phyloP scores from a whole-genome alignment of 2,329 filamentous ascomycete genomes.

The Celoporthe dispersa region DNA sequence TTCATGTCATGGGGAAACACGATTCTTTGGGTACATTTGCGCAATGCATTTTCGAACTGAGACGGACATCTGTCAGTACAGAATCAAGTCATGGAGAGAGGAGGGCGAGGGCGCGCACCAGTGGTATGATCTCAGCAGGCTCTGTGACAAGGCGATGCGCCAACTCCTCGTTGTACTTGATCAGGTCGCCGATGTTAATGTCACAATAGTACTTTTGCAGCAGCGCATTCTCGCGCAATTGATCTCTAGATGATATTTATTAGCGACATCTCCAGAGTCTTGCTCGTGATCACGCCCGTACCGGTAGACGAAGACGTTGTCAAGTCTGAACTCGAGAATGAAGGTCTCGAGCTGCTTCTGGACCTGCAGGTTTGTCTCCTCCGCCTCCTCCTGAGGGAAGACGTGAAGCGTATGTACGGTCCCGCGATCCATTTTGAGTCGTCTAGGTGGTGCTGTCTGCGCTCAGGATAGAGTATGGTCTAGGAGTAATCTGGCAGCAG shows the following conservation, averaged over 20 bases:
- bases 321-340: constrained; percentile 89
- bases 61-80: constrained; percentile 13
- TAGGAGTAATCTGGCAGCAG: background rate
- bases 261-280: constrained; percentile 26
- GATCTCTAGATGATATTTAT: constrained; percentile 68
- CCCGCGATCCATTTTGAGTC: constrained; percentile 75
- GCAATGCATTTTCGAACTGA: constrained; percentile 89
- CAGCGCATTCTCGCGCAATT: constrained; percentile 91
- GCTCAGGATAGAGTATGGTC: background rate
- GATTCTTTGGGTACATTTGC: constrained; percentile 90
- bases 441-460: background rate
- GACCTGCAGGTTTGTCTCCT: constrained; percentile 72
- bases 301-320: constrained; percentile 96
- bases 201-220: constrained; percentile 96
- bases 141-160: constrained; percentile 88
- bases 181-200: constrained; percentile 92
- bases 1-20: constrained; percentile 77
- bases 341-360: constrained; percentile 86
- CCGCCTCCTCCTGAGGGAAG: constrained; percentile 68
- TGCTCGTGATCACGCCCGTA: constrained; percentile 44
- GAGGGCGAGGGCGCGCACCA: constrained; percentile 60
- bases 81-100: background rate
- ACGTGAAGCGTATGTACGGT: constrained; percentile 86
- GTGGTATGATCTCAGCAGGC: constrained; percentile 87
- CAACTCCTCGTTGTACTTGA: constrained; percentile 94